A percentile compares a stretch with the other conserved stretches of the same genome.
phyloP scores from a whole-genome alignment of 257 asterid species.

The Solanum okadae region DNA sequence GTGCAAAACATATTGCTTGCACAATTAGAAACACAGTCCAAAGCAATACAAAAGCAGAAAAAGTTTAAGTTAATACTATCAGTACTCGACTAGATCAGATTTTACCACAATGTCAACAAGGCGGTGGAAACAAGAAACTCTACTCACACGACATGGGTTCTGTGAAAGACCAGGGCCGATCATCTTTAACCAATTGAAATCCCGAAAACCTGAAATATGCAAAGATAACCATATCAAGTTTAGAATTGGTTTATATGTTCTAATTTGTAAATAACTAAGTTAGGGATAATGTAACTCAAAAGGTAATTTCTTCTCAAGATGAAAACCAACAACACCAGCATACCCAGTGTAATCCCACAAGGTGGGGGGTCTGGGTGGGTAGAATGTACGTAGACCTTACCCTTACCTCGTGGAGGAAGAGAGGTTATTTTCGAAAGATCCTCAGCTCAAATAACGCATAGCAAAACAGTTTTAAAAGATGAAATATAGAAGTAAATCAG shows the following conservation, averaged over 20 bases:
- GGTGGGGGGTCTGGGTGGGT: background rate
- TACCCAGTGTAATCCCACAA: background rate
- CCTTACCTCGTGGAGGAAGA: background rate
- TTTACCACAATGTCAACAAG: background rate
- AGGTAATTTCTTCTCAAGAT: background rate
- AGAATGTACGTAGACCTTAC: background rate
- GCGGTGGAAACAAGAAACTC: background rate
- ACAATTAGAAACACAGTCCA: background rate
- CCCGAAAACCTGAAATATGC: constrained; percentile 59
- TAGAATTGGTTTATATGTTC: background rate
- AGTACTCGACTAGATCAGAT: background rate
- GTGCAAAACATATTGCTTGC: background rate
- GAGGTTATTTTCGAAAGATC: background rate
- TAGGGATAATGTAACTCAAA: background rate
- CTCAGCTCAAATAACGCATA: background rate
- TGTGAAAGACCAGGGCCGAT: constrained; percentile 33
- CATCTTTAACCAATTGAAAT: constrained; percentile 75
- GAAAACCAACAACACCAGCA: background rate
- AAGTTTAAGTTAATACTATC: background rate
- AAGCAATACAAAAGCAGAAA: background rate
- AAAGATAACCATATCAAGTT: background rate
- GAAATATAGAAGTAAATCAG: background rate
- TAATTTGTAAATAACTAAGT: background rate
- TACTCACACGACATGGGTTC: constrained; percentile 46
- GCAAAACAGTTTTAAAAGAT: background rate